Base-by-base conservation (phyloP, 805 yeast genomes). In the Candida insectorum region DNA sequence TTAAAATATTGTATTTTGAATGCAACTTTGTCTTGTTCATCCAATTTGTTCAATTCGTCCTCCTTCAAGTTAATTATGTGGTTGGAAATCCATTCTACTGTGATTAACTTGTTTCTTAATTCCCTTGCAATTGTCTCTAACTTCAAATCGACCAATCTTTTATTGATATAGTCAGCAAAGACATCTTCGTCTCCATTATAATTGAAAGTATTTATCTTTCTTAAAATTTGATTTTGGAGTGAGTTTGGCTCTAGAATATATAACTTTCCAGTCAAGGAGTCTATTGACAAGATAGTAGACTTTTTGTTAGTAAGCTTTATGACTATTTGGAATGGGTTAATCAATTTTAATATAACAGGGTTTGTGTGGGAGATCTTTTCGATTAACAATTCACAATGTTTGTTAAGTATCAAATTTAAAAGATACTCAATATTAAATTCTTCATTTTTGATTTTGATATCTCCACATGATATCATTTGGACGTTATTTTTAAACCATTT, bases 61-160 rank as follows among this genome's bases (percentile, higher is more conserved):
- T 67, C 64, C 2, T 67, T 59, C 18, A 84, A 47, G 20, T 58
- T 65, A 29, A 83, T 66, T 25, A 75, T 68, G 25, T 73, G 75
- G 43, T 75, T 75, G n/a, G 66, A 61, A 5, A 75, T 68, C 93
- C 93, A 85, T 18, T 81, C 85, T 0, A 80, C 73, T 0, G 85
- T 81, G 23, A 67, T 62, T 34, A 85, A 69, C 40, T 79, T 67
- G 6, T 75, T 69, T 9, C 73, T 58, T 18, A 80, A 60, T 37
- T 79, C 82, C 27, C 65, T 60, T 36, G 65, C 62, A 34, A 69
- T 66, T 3, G 71, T 65, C 22, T 74, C 71, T 19, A 76, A 53
- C 28, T 79, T 63, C 30, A 81, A 56, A 24, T 62, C 68, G 19
- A 73, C 53, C 24, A 81, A 47, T 26, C 47, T 45, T 18, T 48